Conservation (phyloP, 225 moss, liverwort and hornwort species). For the Lunularia cruciata region DNA sequence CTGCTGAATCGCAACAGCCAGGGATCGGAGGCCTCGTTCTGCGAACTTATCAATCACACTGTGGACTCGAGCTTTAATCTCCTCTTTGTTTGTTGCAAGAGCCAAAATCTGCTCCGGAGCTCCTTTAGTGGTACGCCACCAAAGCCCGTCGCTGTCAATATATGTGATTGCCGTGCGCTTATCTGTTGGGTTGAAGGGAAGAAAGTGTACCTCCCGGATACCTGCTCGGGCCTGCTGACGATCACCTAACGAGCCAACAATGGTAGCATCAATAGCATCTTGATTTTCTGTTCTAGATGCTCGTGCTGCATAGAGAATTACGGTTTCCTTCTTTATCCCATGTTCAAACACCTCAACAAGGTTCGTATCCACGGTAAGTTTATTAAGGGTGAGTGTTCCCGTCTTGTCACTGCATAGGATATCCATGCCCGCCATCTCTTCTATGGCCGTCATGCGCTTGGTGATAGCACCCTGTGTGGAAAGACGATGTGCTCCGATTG, state of each 20-base stretch:
- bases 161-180: conserved; percentile 79
- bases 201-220: conserved; percentile 22
- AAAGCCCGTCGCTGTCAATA: conserved; percentile 46
- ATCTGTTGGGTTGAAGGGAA: conserved; percentile 43
- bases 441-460: conserved; percentile 80
- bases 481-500: conserved; percentile 73
- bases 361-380: conserved; percentile 24
- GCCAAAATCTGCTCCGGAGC: conserved; percentile 75
- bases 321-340: conserved; percentile 10
- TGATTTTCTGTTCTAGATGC: conserved; percentile 23
- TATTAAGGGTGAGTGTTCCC: conserved; percentile 29
- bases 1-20: conserved; percentile 67
- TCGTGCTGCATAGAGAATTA: conserved; percentile 18
- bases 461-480: conserved; percentile 73
- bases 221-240: conserved; percentile 12
- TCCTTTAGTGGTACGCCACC: conserved; percentile 74
- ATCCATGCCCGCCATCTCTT: conserved; percentile 86
- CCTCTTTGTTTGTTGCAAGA: conserved; percentile 44
- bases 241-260: conserved; percentile 12
- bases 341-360: conserved; percentile 13
- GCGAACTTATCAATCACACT: conserved; percentile 62
- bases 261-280: conserved; percentile 25
- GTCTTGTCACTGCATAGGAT: conserved; percentile 54
- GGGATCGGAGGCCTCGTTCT: conserved; percentile 65
- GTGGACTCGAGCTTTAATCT: conserved; percentile 56